Conservation (phyloP, 129 eudicot genomes). For the Flaveria ramosissima region DNA sequence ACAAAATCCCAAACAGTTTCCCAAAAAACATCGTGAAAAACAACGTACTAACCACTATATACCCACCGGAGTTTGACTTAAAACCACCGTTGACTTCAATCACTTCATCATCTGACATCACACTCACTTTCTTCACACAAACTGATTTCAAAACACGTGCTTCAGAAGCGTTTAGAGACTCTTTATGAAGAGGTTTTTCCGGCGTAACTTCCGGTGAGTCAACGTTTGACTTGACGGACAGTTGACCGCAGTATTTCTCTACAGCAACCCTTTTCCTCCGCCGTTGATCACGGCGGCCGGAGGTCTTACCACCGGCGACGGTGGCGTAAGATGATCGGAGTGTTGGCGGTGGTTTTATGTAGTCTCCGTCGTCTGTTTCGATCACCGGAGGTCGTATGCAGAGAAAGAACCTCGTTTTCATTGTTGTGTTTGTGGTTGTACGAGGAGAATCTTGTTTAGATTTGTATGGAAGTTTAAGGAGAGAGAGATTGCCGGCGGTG, state of each 20-base stretch:
- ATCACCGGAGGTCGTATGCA: constrained; percentile 45
- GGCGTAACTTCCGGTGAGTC: constrained; percentile 8
- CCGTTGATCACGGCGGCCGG: constrained; percentile 15
- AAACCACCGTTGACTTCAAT: constrained; percentile 20
- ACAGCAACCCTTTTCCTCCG: constrained; percentile 27
- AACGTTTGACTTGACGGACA: constrained; percentile 18
- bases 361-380: constrained; percentile 23
- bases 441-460: neutral
- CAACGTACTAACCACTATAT: constrained; percentile 32
- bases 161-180: constrained; percentile 13
- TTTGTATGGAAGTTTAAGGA: neutral
- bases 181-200: constrained; percentile 17
- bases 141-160: neutral
- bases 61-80: constrained; percentile 28
- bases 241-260: constrained; percentile 29
- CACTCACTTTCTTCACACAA: constrained; percentile 10
- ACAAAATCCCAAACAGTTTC: constrained; percentile 37
- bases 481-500: constrained; percentile 23
- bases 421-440: constrained; percentile 7
- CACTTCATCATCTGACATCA: constrained; percentile 11
- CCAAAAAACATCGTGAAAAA: constrained; percentile 46
- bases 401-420: constrained; percentile 44
- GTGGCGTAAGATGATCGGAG: constrained; percentile 23
- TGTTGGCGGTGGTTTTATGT: constrained; percentile 27
- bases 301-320: constrained; percentile 20